Evolutionary conservation across 345 rosid species (phyloP), one percentile per base, ranked within the genome.

Genomic region (Eucalyptus marginata): DNA sequence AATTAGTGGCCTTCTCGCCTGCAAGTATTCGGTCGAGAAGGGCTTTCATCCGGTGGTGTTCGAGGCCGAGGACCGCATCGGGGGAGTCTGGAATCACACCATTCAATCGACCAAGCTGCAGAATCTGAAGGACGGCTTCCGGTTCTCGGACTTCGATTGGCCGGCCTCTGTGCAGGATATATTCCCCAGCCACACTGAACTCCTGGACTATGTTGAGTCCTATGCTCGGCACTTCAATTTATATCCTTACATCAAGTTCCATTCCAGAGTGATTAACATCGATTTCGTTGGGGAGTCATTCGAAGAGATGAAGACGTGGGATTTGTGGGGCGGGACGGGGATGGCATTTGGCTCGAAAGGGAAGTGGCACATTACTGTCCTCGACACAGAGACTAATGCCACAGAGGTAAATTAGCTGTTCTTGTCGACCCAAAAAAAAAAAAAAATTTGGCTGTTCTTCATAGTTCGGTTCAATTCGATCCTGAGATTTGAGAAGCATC

Each of bases 81-180:
- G 93, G 29, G 94, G 94, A 2, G 88, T 92, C 16, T 93, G 94
- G 93, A 20, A 85, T 27, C 92, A 86, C 33, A 91, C 92, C 2
- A 20, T 89, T 1, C 81, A 86, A 56, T 88, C 92, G 36, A 92
- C 94, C 13, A 85, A 83, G 79, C 90, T 94, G 49, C 94, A 93
- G 54, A 92, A 49, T 64, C 7, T 36, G 13, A 93, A 87, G 89
- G 29, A 29, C 2, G 18, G 31, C 2, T 92, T 86, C 85, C 86
- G 54, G 51, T 94, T 94, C 56, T 89, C 93, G 4, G 95, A 94
- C 90, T 92, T 94, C 18, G 93, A 92, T 2, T 94, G 95, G 95
- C 94, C 93, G 9, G 7, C 85, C 15, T 89, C 87, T 3, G 92
- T 91, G 1, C 68, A n/a, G 7, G 93, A 90, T 3, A 29, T 13